These are phyloP conservation scores for Lepidium aucheri DNA, from an alignment of 345 rosid genomes.

Conservation along the genomic window DNA sequence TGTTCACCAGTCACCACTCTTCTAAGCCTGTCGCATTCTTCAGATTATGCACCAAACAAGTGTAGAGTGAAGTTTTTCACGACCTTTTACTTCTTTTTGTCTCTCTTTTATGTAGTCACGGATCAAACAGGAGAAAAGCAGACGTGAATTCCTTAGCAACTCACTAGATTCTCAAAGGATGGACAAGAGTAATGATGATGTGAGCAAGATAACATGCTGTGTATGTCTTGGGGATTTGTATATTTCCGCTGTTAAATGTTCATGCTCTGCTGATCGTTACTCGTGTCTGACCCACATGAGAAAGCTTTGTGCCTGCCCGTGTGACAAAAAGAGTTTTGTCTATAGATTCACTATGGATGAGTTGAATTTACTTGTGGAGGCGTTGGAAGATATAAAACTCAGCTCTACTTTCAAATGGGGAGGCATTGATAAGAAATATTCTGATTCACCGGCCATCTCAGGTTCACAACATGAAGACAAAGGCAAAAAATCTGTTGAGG, in stretches of 20 bases:
- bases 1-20: constrained; percentile 1
- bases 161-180: constrained; percentile 35
- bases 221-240: constrained; percentile 54
- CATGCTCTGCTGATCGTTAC: constrained; percentile 46
- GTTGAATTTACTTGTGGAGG: constrained; percentile 50
- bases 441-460: neutral
- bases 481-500: neutral
- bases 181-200: constrained; percentile 36
- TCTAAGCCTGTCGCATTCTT: neutral
- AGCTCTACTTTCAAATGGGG: constrained; percentile 45
- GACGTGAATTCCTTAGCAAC: constrained; percentile 41
- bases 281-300: constrained; percentile 52
- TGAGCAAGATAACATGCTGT: constrained; percentile 44
- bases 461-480: constrained; percentile 15
- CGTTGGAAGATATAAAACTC: constrained; percentile 46
- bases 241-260: constrained; percentile 55
- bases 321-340: constrained; percentile 42
- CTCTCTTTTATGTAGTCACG: constrained; percentile 37
- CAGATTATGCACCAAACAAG: neutral
- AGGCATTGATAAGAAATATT: constrained; percentile 23
- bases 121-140: constrained; percentile 38
- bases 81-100: neutral
- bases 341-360: constrained; percentile 43
- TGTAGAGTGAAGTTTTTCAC: neutral
- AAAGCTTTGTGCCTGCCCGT: constrained; percentile 59